Base-by-base conservation (phyloP, 352 stramenopile species). In the Phytophthora macrochlamydospora region DNA sequence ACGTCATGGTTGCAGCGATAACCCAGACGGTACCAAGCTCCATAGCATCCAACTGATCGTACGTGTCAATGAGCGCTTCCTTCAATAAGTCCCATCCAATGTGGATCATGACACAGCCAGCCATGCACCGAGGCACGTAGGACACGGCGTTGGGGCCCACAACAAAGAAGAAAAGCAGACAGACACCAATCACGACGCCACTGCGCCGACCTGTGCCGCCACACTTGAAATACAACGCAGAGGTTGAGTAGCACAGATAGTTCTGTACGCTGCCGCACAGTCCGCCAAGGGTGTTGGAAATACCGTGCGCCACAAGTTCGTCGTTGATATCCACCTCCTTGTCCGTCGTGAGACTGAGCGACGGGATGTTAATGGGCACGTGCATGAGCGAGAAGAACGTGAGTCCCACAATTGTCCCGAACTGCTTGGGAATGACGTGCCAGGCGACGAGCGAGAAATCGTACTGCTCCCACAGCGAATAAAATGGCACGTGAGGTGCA, bases 321-420 rank as follows among this genome's bases (percentile, higher is more conserved):
- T 89, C 79, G 64, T 98, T 98, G 63, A 98, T 98, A 70, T 98
- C 91, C 50, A 85, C 82, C 67, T 98, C 93, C 37, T 83, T 82
- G 67, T 88, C 85, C 1, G 82, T 94, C 4, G 87, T 93, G 44
- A 96, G 75, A 63, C 84, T 90, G 31, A 97, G 71, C 9, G 87
- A 94, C 50, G 96, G 94, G 64, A 98, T 98, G 65, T 98, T 98
- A 56, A 99, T 98, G 0, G 95, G 95, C 38, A 98, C 95, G 72
- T 98, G 92, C 81, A 98, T 97, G 44, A 98, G 78, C 49, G 89
- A 97, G 73, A 98, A 99, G 45, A 97, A 79, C 12, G 87, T 92
- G 40, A 98, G 79, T 0, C 90, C 88, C 1, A 98, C 32, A 50
- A 98, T 87, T 28, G 85, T 93, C 37, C 83, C 82, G 13, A 79